These are phyloP conservation scores for Aspergillus pseudotamarii DNA, from an alignment of 2,329 filamentous ascomycete species.

Conservation along the genomic window DNA sequence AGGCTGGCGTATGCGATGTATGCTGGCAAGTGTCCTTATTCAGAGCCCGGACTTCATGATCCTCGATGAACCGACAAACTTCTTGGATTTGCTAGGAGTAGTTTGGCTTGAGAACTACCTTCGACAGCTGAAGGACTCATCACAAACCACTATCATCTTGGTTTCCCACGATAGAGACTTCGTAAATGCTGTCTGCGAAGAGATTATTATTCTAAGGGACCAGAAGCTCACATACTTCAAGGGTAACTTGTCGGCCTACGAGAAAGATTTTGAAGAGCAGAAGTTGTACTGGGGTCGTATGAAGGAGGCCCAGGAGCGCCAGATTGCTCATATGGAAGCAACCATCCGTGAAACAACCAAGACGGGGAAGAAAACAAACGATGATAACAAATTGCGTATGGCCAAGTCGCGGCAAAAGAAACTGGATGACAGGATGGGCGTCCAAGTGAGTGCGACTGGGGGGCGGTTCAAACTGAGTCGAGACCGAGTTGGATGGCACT, in stretches of 20 bases:
- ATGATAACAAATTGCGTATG: conserved; percentile 84
- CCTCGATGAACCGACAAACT: conserved; percentile 86
- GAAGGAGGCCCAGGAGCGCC: conserved; percentile 80
- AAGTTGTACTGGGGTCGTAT: conserved; percentile 70
- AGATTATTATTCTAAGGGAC: conserved; percentile 75
- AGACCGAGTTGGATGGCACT: conserved; percentile 67
- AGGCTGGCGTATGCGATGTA: conserved; percentile 73
- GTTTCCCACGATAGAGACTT: conserved; percentile 87
- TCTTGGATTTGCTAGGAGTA: conserved; percentile 78
- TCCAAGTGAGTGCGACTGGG: conserved; percentile 72
- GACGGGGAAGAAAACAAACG: conserved; percentile 73
- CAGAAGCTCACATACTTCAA: conserved; percentile 73
- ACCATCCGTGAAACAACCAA: conserved; percentile 75
- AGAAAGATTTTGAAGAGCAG: conserved; percentile 65
- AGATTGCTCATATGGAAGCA: conserved; percentile 78
- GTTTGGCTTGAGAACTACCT: conserved; percentile 82
- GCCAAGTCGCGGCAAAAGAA: conserved; percentile 84
- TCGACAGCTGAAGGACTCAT: conserved; percentile 54
- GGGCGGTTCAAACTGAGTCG: conserved; percentile 79
- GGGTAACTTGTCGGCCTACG: conserved; percentile 73
- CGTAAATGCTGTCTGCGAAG: conserved; percentile 71
- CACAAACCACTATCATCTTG: conserved; percentile 68
- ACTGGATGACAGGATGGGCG: conserved; percentile 76
- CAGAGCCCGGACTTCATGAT: conserved; percentile 77
- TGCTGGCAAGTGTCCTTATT: conserved; percentile 67